Base-by-base conservation (phyloP, 495 filamentous ascomycete species). In the Trichocladium uniseriatum region DNA sequence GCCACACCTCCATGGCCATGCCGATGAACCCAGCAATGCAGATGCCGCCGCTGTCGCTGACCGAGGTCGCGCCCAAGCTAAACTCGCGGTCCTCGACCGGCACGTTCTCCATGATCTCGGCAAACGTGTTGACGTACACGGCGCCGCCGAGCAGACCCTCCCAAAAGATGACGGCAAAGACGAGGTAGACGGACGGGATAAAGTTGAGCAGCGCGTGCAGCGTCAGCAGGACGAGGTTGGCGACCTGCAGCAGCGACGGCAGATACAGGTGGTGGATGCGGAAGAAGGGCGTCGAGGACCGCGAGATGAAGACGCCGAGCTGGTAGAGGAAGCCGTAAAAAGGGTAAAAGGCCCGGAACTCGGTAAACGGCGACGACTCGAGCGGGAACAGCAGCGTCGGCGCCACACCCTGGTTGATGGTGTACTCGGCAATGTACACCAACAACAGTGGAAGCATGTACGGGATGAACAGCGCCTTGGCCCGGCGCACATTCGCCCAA, bases 61-160 rank as follows among this genome's bases (percentile, higher is more conserved):
- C 92, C 38, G 84, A 94, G 15, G 87, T 89, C 0, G 90, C 92
- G 2, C 84, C 81, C 2, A 98, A 69, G 39, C 85, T 89, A 59
- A 95, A 96, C 68, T 98, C 92, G 15, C 92, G 73, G 37, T 96
- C 91, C 31, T 79, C 76, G 6, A 73, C 64, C 0, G 79, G 77
- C 0, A 94, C 84, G 8, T 80, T 77, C 45, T 96, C 86, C 57
- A 82, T 81, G 51, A 98, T 92, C 64, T 91, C 85, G 1, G 90
- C 88, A 67, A 95, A 98, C 0, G 90, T 94, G 51, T 91, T 95
- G 38, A 97, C 89, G 58, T 98, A 98, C 0, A 96, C 92, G 8
- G 83, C 67, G 0, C 92, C 92, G 6, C 92, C 92, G 0, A 98
- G 71, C 34, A 98, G 64, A 0, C 92, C 92, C 61, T 95, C 91